A percentile compares a stretch with the other conserved stretches of the same genome.
These are phyloP conservation scores for Zoysia matrella DNA, from an alignment of 202 grass and related monocot genomes.

Conservation along the genomic window DNA sequence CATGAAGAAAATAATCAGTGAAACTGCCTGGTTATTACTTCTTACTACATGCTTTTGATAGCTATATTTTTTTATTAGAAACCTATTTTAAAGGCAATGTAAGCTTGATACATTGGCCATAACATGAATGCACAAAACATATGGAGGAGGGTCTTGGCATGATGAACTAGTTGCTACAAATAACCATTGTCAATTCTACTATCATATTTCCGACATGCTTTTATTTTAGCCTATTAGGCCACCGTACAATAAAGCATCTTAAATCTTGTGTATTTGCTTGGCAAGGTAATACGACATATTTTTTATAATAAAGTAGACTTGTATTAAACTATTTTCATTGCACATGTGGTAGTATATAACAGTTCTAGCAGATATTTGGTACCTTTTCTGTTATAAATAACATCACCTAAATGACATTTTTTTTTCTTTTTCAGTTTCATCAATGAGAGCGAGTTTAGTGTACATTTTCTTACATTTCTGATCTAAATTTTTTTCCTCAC, in stretches of 20 bases:
- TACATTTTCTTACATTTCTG: neutral
- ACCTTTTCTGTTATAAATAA: slow-evolving; percentile 11
- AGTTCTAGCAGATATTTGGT: slow-evolving; percentile 1
- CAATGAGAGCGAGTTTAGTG: neutral
- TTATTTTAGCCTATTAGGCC: neutral
- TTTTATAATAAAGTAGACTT: neutral
- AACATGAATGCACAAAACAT: slow-evolving; percentile 1
- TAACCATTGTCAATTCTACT: slow-evolving; percentile 25
- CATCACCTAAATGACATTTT: neutral
- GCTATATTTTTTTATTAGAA: slow-evolving; percentile 9
- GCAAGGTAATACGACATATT: neutral
- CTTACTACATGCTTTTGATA: slow-evolving; percentile 3
- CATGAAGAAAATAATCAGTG: slow-evolving; percentile 26
- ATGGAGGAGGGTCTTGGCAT: neutral
- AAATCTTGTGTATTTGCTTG: neutral
- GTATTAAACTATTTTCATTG: neutral
- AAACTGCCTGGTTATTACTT: slow-evolving; percentile 30
- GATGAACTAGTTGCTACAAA: neutral
- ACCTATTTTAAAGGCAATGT: slow-evolving; percentile 10
- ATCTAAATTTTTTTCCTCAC: neutral
- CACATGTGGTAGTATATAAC: neutral
- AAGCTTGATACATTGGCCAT: neutral
- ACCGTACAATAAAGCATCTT: slow-evolving; percentile 2
- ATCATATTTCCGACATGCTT: slow-evolving; percentile 4
- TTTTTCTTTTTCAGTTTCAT: neutral